A percentile compares a stretch with the other conserved stretches of the same genome.
Evolutionary conservation across 257 asterid genomes (phyloP).

Genomic region (Jacaranda copaia): DNA sequence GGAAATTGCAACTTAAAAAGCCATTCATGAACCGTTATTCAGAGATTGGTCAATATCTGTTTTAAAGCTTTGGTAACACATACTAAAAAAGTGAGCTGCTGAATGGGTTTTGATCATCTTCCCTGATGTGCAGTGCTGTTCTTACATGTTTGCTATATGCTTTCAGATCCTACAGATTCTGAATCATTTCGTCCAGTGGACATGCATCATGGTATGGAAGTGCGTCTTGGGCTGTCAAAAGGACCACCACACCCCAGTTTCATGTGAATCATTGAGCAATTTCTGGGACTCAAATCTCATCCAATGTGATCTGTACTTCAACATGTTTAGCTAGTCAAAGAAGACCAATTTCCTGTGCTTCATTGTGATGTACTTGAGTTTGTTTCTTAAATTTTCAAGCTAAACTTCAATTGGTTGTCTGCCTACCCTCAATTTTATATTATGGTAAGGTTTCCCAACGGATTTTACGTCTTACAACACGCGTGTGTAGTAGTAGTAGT

Average conservation of each 20-base stretch:
- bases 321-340: constrained; percentile 9
- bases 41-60: not conserved
- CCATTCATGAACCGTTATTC: not conserved
- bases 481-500: too few species aligned
- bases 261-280: constrained; percentile 47
- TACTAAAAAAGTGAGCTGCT: not conserved
- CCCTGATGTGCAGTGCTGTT: not conserved
- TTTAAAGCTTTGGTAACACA: not conserved
- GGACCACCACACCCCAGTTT: constrained; percentile 75
- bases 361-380: not conserved
- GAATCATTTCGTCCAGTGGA: constrained; percentile 61
- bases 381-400: not conserved
- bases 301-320: constrained; percentile 20
- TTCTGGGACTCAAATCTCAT: constrained; percentile 6
- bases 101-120: not conserved
- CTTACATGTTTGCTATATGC: constrained; percentile 18
- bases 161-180: constrained; percentile 76
- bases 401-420: not conserved
- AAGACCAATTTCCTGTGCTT: not conserved
- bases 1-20: not conserved
- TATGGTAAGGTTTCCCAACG: not conserved
- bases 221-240: constrained; percentile 66
- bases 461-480: not conserved
- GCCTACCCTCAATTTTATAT: not conserved
- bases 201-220: constrained; percentile 84